These are phyloP conservation scores for Harringtonia lauricola DNA, from an alignment of 2,329 filamentous ascomycete species.

Conservation along the genomic window DNA sequence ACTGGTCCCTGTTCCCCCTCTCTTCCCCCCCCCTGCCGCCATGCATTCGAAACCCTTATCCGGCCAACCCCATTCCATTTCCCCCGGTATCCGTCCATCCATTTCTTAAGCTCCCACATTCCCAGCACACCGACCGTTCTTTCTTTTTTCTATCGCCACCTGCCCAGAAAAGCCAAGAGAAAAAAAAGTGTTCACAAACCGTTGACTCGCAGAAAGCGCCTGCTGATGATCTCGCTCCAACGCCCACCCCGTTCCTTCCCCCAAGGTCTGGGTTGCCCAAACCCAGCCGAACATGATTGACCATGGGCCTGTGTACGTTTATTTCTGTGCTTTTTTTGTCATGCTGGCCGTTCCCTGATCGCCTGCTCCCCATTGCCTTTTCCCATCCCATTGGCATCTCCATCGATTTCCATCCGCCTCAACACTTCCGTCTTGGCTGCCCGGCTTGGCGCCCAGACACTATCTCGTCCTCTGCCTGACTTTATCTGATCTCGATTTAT, in stretches of 20 bases:
- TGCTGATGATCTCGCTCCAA: constrained; percentile 6
- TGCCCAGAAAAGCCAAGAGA: constrained; percentile 6
- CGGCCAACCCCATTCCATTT: too few species aligned
- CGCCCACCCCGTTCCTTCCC: not conserved
- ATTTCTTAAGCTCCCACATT: too few species aligned
- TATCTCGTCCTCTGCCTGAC: too few species aligned
- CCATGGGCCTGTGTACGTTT: constrained; percentile 13
- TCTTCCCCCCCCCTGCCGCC: too few species aligned
- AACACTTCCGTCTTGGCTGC: not conserved
- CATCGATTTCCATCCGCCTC: too few species aligned
- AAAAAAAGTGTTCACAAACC: constrained; percentile 4
- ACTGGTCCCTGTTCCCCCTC: too few species aligned
- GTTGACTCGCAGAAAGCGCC: not conserved
- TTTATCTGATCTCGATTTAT: not conserved
- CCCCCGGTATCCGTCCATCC: not conserved
- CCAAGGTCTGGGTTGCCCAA: constrained; percentile 10
- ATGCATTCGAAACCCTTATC: too few species aligned
- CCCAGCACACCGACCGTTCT: not conserved
- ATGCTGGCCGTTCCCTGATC: too few species aligned
- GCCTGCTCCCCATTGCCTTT: not conserved
- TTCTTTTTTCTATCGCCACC: not conserved
- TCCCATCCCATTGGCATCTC: too few species aligned
- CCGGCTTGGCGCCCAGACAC: constrained; percentile 4
- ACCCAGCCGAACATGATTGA: constrained; percentile 12
- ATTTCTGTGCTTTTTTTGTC: not conserved